Base-by-base conservation (phyloP, 768 basidiomycete species). In the Suillus lakei region DNA sequence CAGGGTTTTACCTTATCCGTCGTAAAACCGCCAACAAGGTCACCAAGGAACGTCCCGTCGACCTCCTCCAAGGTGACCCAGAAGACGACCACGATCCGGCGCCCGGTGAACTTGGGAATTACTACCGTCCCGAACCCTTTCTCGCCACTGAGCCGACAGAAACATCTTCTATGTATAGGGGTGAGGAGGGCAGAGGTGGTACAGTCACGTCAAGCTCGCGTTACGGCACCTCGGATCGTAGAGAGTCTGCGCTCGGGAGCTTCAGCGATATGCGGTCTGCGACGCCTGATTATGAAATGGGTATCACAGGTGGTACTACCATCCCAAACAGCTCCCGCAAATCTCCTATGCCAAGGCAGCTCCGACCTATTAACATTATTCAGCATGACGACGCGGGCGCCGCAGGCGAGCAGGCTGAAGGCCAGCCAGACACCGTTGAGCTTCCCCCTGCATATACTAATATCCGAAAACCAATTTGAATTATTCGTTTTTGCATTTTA, bases 361-460 rank as follows among this genome's bases (percentile, higher is more conserved):
- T 92, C 78, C 80, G 92, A 54, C 83, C 91, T 0, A 87, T 95
- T 39, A 93, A 94, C 72, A 86, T 93, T 70, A 84, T 94, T 53
- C 93, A 94, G 76, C 93, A 95, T 70, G 91, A 93, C 68, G 93
- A 95, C 72, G 93, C 91, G 0, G 92, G 93, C 1, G 78, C 78
- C 9, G 84, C 87, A 6, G 84, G 83, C 64, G 76, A 74, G 66
- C 68, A 62, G 48, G 71, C 59, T 63, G 74, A 73, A 51, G 78
- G 77, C 9, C 82, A 79, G 21, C 73, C 85, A 18, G 92, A 91
- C 76, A 93, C 91, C 50, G 86, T 95, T 54, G 93, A 95, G 76
- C 82, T 95, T 58, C 92, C 92, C 16, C 92, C 92, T 2, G 91
- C 91, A 36, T 95, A 95, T 76, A 92, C 90, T 32, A 85, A 91